phyloP scores from a whole-genome alignment of 208 protist species.

The Leishmania guyanensis region DNA sequence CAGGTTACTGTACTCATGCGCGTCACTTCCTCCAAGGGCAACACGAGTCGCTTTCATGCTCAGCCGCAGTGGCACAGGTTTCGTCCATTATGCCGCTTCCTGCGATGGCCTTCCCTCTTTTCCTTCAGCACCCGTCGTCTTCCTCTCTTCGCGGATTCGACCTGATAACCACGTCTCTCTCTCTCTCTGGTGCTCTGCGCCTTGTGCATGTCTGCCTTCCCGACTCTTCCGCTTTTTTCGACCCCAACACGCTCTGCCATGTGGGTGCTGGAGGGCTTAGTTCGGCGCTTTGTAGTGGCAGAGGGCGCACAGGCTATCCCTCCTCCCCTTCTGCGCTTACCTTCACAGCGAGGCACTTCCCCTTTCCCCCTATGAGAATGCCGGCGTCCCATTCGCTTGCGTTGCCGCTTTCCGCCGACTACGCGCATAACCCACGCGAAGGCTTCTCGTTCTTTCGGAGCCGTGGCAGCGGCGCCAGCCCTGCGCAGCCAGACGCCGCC shows the following conservation, averaged over 20 bases:
- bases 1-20: not conserved
- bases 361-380: slow-evolving; percentile 9
- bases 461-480: not conserved
- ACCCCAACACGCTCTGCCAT: not conserved
- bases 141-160: not conserved
- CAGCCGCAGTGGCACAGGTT: not conserved
- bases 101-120: not conserved
- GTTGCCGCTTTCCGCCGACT: slow-evolving; percentile 61
- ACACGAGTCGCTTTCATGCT: not conserved
- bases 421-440: slow-evolving; percentile 27
- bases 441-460: slow-evolving; percentile 46
- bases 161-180: not conserved
- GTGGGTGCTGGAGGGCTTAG: not conserved
- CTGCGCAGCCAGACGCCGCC: not conserved
- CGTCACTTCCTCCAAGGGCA: not conserved
- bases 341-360: not conserved
- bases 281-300: not conserved
- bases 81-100: not conserved
- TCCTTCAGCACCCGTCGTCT: not conserved
- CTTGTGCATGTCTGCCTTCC: not conserved
- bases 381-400: slow-evolving; percentile 44
- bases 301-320: not conserved
- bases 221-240: not conserved
- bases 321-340: not conserved
- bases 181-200: not conserved